Evolutionary conservation across 305 asterid species (phyloP), one percentile per base, ranked within the genome.

Genomic region (Euphrasia arctica): DNA sequence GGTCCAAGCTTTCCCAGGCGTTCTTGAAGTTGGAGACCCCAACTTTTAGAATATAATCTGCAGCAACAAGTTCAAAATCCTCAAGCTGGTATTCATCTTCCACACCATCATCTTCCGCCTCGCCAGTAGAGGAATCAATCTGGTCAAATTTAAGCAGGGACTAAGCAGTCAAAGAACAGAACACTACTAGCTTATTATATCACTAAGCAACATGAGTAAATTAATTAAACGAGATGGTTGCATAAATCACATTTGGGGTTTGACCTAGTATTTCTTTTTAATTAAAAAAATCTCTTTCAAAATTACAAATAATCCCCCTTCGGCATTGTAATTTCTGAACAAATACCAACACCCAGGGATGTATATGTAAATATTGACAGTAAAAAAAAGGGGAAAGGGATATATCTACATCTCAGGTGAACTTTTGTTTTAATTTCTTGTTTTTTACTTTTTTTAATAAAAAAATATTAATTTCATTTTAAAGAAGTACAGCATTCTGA

Each of bases 71-170:
- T 75, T 91, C 98, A 52, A 86, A 83, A 64, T 91, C 98, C 78
- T 91, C 98, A 11, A 91, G 83, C 75, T 89, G 98, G 83, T 91
- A 91, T 67, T 91, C 96, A 68, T 91, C 98, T 79, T 91, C 98
- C 67, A 83, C 94, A 0, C 94, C 95, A 68, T 91, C 96, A 14
- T 91, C 98, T 71, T 91, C 96, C 45, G 84, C 87, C 71, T 91
- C 98, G 28, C 98, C 94, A 58, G 94, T 88, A 49, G 96, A 79
- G 66, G 89, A 66, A 73, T 91, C 98, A 74, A 91, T 96, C 98
- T 86, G 64, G 18, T 58, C 64, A 69, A 58, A 51, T 54, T 64
- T 36, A 60, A 29, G 50, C 64, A 65, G 62, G 25, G 49, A 63
- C 39, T 52, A 49, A 13, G 18, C 13, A 58, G 60, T 28, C 10